Percentiles rank a stretch among this genome's conserved stretches.
Evolutionary conservation across 805 yeast species (phyloP).

Genomic region (Debaryomyces hansenii): DNA sequence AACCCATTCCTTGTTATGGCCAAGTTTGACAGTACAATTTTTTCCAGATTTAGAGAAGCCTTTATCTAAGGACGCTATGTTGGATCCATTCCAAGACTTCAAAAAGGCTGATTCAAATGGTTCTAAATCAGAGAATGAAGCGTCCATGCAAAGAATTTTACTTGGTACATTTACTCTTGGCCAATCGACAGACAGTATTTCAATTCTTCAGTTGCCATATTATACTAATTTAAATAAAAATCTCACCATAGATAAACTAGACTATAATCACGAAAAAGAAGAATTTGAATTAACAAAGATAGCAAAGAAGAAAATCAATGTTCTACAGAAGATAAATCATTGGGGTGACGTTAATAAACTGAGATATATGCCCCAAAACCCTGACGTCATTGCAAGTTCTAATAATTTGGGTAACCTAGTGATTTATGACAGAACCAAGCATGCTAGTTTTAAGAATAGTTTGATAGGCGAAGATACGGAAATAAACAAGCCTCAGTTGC

Average conservation of each 20-base stretch:
- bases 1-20: constrained; percentile 45
- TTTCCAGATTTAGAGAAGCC: constrained; percentile 37
- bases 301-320: constrained; percentile 26
- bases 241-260: constrained; percentile 35
- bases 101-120: neutral
- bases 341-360: constrained; percentile 73
- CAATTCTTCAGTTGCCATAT: constrained; percentile 34
- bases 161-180: constrained; percentile 68
- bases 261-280: constrained; percentile 36
- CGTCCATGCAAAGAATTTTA: constrained; percentile 42
- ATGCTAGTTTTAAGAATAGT: constrained; percentile 38
- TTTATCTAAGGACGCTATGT: neutral
- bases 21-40: constrained; percentile 41
- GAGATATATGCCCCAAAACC: constrained; percentile 80
- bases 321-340: constrained; percentile 62
- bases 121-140: constrained; percentile 8
- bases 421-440: constrained; percentile 83
- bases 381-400: constrained; percentile 74
- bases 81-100: neutral
- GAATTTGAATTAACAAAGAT: constrained; percentile 38
- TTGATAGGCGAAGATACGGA: constrained; percentile 22
- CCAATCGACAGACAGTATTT: constrained; percentile 48
- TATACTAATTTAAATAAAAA: constrained; percentile 32
- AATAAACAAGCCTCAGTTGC: constrained; percentile 50
- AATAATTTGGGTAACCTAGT: constrained; percentile 64